Evolutionary conservation across 1,139 yeast genomes (phyloP).

Genomic region (Kluyveromyces marxianus): DNA sequence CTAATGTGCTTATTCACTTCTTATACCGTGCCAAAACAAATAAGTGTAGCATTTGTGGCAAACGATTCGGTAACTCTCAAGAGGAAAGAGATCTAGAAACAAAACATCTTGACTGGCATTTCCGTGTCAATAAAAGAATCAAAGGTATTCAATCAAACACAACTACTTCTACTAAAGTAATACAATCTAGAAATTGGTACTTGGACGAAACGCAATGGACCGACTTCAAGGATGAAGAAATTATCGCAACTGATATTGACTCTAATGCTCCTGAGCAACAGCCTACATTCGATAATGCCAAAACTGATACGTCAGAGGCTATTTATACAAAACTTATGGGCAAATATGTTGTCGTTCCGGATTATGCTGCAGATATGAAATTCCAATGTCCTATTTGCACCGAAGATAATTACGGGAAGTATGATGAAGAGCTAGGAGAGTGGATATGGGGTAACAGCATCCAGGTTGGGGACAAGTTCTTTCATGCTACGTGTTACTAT

Average conservation of each 20-base stretch:
- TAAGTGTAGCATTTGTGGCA: conserved; percentile 87
- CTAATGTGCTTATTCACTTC: conserved; percentile 23
- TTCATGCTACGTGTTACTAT: conserved; percentile 74
- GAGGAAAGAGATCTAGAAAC: conserved; percentile 51
- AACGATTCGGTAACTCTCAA: conserved; percentile 61
- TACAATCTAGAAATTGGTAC: conserved; percentile 78
- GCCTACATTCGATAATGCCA: conserved; percentile 3
- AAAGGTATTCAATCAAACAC: conserved; percentile 33
- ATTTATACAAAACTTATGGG: conserved; percentile 9
- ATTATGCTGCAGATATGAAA: conserved; percentile 57
- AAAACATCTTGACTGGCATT: conserved; percentile 91
- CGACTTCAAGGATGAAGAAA: conserved; percentile 59
- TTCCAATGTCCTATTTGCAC: conserved; percentile 81
- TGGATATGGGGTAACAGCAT: conserved; percentile 93
- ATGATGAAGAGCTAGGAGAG: conserved; percentile 85
- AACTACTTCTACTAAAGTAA: conserved; percentile 25
- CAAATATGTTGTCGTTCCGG: conserved; percentile 60
- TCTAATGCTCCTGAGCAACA: conserved; percentile 8
- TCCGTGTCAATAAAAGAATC: conserved; percentile 76
- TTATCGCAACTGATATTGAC: conserved; percentile 32
- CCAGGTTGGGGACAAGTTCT: conserved; percentile 58
- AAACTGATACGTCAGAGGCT: conserved; percentile 12
- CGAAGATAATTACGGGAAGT: conserved; percentile 70
- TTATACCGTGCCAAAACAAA: conserved; percentile 45
- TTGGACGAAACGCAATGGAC: conserved; percentile 70